Base-by-base conservation (phyloP, 2,329 filamentous ascomycete species). In the Arachnomyces sp. region DNA sequence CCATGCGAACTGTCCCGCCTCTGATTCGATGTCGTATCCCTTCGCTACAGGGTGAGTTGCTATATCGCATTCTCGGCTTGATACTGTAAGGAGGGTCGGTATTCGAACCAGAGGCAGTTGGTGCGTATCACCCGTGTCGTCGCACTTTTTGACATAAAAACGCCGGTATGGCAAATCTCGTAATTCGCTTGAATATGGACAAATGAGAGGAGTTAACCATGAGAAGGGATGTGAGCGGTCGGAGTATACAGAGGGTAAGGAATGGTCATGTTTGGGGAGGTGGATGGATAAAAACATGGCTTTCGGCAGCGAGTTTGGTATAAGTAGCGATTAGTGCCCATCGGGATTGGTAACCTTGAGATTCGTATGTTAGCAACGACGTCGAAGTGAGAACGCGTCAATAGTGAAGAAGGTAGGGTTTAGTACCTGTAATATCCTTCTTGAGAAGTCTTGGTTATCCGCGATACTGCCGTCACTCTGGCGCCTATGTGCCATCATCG, bases 381-480 rank as follows among this genome's bases (percentile, higher is more conserved):
- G 28, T 7, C 7, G 13, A 3, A 28, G 12, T n/a, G n/a, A n/a
- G n/a, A n/a, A n/a, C n/a, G n/a, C n/a, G 7, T 8, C 3, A 31
- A n/a, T 17, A n/a, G n/a, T 3, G 4, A 12, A 7, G 2, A 35
- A 34, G 28, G 18, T 31, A 13, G 31, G 8, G 35, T 25, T 34
- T 69, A 77, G 51, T 75, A 94, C 90, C 80, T 93, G 86, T 59
- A 96, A 77, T 65, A 96, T 95, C 68, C 86, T 84, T 68, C 90
- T 80, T 47, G 90, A 95, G 69, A 95, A 96, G 63, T 96, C 90
- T 66, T 94, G 81, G 66, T 95, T 93, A 63, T 96, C 90, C 38
- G 89, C 90, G 63, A 96, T 95, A 65, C 89, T 95, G 52, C 90
- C 90, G 56, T 92, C 86, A 66, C 90, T 95, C 69, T 90, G 77